A percentile compares a stretch with the other conserved stretches of the same genome.
Conservation (phyloP, 2,329 filamentous ascomycete genomes). For the Botryotinia narcissicola region DNA sequence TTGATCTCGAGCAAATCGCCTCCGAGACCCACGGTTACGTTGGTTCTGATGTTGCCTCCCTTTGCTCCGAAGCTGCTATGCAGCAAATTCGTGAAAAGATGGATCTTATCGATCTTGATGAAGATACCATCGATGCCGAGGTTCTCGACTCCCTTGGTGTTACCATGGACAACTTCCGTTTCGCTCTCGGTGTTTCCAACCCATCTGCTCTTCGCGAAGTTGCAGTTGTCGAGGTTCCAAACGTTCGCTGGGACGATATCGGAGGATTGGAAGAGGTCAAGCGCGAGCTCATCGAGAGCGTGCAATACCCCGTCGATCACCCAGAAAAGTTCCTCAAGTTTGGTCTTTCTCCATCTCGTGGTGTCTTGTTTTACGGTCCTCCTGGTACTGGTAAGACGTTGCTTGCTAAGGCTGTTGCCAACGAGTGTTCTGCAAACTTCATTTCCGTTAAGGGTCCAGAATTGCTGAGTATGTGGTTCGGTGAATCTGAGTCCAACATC, state of each 20-base stretch:
- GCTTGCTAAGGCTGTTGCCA: conserved; percentile 98
- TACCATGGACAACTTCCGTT: conserved; percentile 99
- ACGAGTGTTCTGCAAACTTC: conserved; percentile 99
- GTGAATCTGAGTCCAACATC: conserved; percentile 99
- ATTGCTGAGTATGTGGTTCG: conserved; percentile 99
- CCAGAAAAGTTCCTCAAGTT: conserved; percentile 99
- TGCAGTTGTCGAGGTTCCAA: conserved; percentile 97
- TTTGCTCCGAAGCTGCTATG: conserved; percentile 99
- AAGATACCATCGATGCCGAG: conserved; percentile 98
- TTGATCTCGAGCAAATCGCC: conserved; percentile 94
- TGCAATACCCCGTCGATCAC: conserved; percentile 98
- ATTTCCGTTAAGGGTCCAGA: conserved; percentile 99
- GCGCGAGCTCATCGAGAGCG: conserved; percentile 97
- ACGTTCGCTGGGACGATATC: conserved; percentile 99
- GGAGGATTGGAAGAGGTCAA: conserved; percentile 98
- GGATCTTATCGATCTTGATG: conserved; percentile 97
- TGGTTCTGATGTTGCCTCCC: conserved; percentile 94
- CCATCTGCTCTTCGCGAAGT: conserved; percentile 98
- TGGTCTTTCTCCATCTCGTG: conserved; percentile 92
- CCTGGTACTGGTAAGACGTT: conserved; percentile 99
- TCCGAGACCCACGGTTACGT: conserved; percentile 99
- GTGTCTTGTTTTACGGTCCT: conserved; percentile 98
- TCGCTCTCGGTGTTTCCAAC: conserved; percentile 96
- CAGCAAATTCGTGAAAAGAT: conserved; percentile 99
- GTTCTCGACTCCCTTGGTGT: conserved; percentile 97